Conservation (phyloP, 1,284 basidiomycete genomes). For the Malassezia vespertilionis region DNA sequence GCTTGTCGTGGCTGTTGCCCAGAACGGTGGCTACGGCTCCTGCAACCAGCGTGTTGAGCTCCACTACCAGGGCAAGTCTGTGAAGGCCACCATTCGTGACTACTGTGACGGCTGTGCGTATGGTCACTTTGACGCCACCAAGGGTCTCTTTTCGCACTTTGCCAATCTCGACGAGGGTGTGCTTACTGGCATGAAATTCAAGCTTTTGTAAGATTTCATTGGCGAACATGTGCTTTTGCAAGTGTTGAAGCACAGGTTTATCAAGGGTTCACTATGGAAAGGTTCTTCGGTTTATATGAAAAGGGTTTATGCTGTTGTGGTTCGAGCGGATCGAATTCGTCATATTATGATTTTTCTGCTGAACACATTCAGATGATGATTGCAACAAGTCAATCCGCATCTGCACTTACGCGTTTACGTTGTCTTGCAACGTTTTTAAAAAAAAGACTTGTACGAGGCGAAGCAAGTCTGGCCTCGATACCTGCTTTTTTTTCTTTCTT, state of each 20-base stretch:
- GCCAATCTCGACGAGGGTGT: slow-evolving; percentile 31
- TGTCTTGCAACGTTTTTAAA: too few relatives aligned
- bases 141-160: slow-evolving; percentile 32
- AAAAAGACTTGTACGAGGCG: too few relatives aligned
- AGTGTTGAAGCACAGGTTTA: too few relatives aligned
- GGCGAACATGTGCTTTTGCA: neutral
- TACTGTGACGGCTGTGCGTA: slow-evolving; percentile 30
- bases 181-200: slow-evolving; percentile 19
- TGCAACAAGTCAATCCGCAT: too few relatives aligned
- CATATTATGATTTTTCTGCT: too few relatives aligned
- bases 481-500: slow-evolving; percentile 1
- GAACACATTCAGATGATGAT: too few relatives aligned
- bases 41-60: slow-evolving; percentile 38
- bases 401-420: too few relatives aligned
- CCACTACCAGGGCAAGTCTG: slow-evolving; percentile 35
- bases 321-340: too few relatives aligned
- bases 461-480: too few relatives aligned
- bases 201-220: slow-evolving; percentile 17
- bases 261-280: too few relatives aligned
- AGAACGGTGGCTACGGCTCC: slow-evolving; percentile 26
- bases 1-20: slow-evolving; percentile 31
- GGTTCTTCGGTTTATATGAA: too few relatives aligned
- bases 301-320: too few relatives aligned
- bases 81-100: slow-evolving; percentile 29
- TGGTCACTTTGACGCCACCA: slow-evolving; percentile 32